These are phyloP conservation scores for Mucor piriformis DNA, from an alignment of 371 early-diverging fungal genomes.

Conservation along the genomic window DNA sequence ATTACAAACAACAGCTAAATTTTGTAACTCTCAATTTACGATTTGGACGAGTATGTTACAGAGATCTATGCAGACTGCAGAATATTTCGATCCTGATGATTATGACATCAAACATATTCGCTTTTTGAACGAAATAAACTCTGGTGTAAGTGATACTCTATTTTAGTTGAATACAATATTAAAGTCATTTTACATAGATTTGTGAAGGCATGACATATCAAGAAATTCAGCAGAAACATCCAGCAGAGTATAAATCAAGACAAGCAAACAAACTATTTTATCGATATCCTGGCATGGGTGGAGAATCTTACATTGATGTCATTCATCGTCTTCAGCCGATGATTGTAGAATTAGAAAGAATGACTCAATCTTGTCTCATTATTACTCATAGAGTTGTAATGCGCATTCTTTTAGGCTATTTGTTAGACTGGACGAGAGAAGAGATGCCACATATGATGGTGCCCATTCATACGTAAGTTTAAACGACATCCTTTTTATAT, in stretches of 20 bases:
- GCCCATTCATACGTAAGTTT: slow-evolving; percentile 53
- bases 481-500: no score
- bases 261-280: slow-evolving; percentile 75
- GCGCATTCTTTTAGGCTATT: slow-evolving; percentile 80
- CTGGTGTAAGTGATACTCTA: slow-evolving; percentile 56
- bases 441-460: slow-evolving; percentile 70
- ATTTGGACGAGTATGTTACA: slow-evolving; percentile 82
- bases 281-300: slow-evolving; percentile 86
- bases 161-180: not conserved
- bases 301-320: slow-evolving; percentile 84
- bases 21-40: slow-evolving; percentile 46
- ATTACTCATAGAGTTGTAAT: slow-evolving; percentile 79
- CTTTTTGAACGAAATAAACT: slow-evolving; percentile 83
- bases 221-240: slow-evolving; percentile 70
- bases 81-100: slow-evolving; percentile 67
- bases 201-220: slow-evolving; percentile 62
- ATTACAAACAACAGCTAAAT: slow-evolving; percentile 31
- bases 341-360: slow-evolving; percentile 86
- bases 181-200: slow-evolving; percentile 22
- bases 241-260: slow-evolving; percentile 71
- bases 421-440: slow-evolving; percentile 69
- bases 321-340: slow-evolving; percentile 82
- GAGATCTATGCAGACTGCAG: slow-evolving; percentile 73
- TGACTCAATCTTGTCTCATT: slow-evolving; percentile 74
- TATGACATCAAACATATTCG: slow-evolving; percentile 74